Percentiles rank a stretch among this genome's conserved stretches.
Evolutionary conservation across 352 stramenopile genomes (phyloP).

Genomic region (Globisporangium rhizosaccharum): DNA sequence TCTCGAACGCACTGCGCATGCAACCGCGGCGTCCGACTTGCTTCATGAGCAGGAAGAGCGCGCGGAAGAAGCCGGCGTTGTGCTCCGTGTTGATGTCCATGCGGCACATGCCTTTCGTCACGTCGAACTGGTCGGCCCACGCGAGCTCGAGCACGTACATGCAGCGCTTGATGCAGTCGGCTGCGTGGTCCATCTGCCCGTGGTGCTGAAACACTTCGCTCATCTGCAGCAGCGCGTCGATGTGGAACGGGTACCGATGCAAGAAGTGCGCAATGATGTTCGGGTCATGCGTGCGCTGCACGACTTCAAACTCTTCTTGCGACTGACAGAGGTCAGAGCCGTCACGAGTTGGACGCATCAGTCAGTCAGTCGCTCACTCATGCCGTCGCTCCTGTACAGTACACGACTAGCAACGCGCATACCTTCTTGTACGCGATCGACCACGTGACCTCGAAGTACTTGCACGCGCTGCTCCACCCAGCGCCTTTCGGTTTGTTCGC

Average conservation of each 20-base stretch:
- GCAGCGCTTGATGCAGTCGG: constrained; percentile 82
- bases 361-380: too few species aligned
- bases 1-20: constrained; percentile 84
- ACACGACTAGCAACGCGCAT: background rate
- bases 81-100: constrained; percentile 79
- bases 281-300: constrained; percentile 79
- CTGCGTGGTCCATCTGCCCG: constrained; percentile 80
- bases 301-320: constrained; percentile 77
- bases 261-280: constrained; percentile 80
- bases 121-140: constrained; percentile 81
- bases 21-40: constrained; percentile 77
- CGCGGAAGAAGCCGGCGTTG: constrained; percentile 72
- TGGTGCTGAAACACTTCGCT: constrained; percentile 86
- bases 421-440: constrained; percentile 88
- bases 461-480: constrained; percentile 62
- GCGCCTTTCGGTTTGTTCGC: constrained; percentile 64
- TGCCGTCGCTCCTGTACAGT: too few species aligned
- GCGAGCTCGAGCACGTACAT: constrained; percentile 81
- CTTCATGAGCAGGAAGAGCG: constrained; percentile 79
- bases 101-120: constrained; percentile 70
- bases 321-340: constrained; percentile 19
- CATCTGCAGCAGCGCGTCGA: constrained; percentile 82
- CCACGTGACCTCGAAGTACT: constrained; percentile 84
- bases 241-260: constrained; percentile 80
- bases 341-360: too few species aligned